Base-by-base conservation (phyloP, 768 basidiomycete genomes). In the Sarcomyxa edulis region DNA sequence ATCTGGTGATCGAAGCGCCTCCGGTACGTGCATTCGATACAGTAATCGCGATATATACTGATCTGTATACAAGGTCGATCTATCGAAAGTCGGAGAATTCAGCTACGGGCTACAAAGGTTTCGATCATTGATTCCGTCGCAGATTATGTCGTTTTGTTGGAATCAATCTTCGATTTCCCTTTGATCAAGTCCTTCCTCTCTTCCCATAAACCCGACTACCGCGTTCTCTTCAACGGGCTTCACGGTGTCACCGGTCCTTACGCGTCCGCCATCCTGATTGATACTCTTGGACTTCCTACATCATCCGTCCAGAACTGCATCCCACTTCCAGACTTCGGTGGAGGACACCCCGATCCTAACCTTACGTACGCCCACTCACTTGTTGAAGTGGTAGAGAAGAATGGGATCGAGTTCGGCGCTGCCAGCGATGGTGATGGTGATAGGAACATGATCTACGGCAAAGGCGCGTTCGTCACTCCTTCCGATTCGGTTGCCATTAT, bases 401-500 rank as follows among this genome's bases (percentile, higher is more conserved):
- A 85, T 26, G 70, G 78, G 41, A 93, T 98, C 49, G 72, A 77
- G 30, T 98, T 99, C 51, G 96, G 96, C 39, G 96, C 96, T 22
- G 96, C 96, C 6, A 88, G 84, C 45, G 96, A 99, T 56, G 96
- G 96, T 20, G 96, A 98, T 51, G 95, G 96, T 27, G 96, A 98
- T 61, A 69, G 96, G 47, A 98, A 99, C 72, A 98, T 99, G 96
- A 98, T 99, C 56, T 99, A 99, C 62, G 96, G 96, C 50, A 85
- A 87, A 59, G 85, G 87, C 45, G 96, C 96, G 31, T 99, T 99
- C 60, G 96, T 99, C 46, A 98, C 95, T 37, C 74, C 81, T 32
- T 83, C 84, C 18, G 49, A 80, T 26, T 59, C 82, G 26, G 75
- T 76, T 34, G 64, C 59, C 18, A 75, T 74, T 6, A 58, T 74